Evolutionary conservation across 805 yeast species (phyloP).

Genomic region (Yueomyces sinensis): DNA sequence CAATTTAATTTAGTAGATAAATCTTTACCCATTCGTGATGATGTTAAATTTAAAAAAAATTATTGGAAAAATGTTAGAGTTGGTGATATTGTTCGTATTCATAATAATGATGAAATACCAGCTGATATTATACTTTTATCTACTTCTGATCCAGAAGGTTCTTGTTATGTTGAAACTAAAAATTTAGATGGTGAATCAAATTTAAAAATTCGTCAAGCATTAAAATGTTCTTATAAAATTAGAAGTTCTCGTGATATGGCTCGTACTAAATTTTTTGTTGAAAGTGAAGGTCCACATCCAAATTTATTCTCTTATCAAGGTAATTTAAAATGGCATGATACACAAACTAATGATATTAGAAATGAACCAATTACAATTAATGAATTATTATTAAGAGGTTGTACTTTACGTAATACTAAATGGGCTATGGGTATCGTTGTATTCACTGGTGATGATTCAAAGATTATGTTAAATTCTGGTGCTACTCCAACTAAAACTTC

Average conservation of each 20-base stretch:
- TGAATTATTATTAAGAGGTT: constrained; percentile 62
- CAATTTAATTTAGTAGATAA: constrained; percentile 44
- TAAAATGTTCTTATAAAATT: constrained; percentile 45
- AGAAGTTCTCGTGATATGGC: constrained; percentile 36
- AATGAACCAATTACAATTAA: constrained; percentile 61
- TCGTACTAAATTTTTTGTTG: constrained; percentile 47
- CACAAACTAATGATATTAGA: constrained; percentile 6
- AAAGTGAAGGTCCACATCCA: constrained; percentile 79
- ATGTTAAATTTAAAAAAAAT: constrained; percentile 23
- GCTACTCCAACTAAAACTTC: constrained; percentile 71
- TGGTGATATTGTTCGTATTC: constrained; percentile 61
- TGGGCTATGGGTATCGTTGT: constrained; percentile 72
- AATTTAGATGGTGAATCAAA: constrained; percentile 77
- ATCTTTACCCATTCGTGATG: constrained; percentile 32
- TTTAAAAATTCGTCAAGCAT: constrained; percentile 60
- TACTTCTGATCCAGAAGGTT: constrained; percentile 54
- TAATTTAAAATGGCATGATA: constrained; percentile 39
- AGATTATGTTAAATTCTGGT: constrained; percentile 73
- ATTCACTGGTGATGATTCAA: constrained; percentile 71
- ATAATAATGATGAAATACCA: constrained; percentile 68
- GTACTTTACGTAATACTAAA: constrained; percentile 65
- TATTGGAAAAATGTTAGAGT: constrained; percentile 60
- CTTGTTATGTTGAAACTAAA: constrained; percentile 69
- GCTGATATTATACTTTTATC: constrained; percentile 58
- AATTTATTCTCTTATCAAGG: constrained; percentile 70